Evolutionary conservation across 495 filamentous ascomycete species (phyloP).

Genomic region (Aspergillus funiculosus): DNA sequence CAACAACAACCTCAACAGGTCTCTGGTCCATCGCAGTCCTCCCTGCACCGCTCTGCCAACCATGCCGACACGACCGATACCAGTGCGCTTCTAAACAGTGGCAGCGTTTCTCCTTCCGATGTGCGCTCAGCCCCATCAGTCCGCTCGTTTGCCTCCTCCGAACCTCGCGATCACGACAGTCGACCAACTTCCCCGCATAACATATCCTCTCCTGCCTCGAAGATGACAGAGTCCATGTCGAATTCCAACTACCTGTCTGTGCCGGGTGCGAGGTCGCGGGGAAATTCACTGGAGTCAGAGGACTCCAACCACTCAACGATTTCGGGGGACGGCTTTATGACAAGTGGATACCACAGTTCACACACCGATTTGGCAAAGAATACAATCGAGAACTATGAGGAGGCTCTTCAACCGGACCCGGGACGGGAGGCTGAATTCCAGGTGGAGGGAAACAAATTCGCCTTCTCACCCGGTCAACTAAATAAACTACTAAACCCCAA

Average conservation of each 20-base stretch:
- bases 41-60: constrained; percentile 40
- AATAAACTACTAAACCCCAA: constrained; percentile 79
- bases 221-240: constrained; percentile 36
- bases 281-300: constrained; percentile 61
- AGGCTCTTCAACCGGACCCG: constrained; percentile 62
- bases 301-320: constrained; percentile 47
- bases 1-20: constrained; percentile 23
- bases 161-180: constrained; percentile 66
- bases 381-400: constrained; percentile 46
- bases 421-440: constrained; percentile 67
- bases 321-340: constrained; percentile 45
- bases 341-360: constrained; percentile 32
- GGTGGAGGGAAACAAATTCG: constrained; percentile 72
- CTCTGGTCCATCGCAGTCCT: constrained; percentile 38
- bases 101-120: constrained; percentile 52
- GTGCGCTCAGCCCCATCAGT: constrained; percentile 48
- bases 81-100: constrained; percentile 38
- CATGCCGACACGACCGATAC: constrained; percentile 37
- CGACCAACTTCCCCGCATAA: constrained; percentile 89
- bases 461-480: constrained; percentile 75
- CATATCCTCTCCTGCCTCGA: constrained; percentile 63
- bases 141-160: constrained; percentile 60
- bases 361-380: constrained; percentile 35
- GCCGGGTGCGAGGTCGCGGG: constrained; percentile 54
- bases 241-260: constrained; percentile 58